A percentile compares a stretch with the other conserved stretches of the same genome.
These are phyloP conservation scores for Aspergillus thermomutatus DNA, from an alignment of 2,329 filamentous ascomycete species.

Conservation along the genomic window DNA sequence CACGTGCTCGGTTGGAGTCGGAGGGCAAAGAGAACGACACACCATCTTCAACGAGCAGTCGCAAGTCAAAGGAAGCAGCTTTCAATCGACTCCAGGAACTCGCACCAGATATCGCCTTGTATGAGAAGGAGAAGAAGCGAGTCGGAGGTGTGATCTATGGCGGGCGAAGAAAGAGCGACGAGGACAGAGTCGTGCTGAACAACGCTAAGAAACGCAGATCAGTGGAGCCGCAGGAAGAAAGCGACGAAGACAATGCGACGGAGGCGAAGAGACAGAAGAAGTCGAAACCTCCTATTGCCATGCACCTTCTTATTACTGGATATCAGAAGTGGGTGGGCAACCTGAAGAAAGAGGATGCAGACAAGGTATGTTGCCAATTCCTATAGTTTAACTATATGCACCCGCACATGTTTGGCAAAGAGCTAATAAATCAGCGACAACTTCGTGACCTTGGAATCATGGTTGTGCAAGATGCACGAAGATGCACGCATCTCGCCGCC, in stretches of 20 bases:
- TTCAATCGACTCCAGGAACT: slow-evolving; percentile 71
- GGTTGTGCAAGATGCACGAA: slow-evolving; percentile 70
- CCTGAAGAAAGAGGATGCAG: slow-evolving; percentile 69
- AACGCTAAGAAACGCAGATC: slow-evolving; percentile 43
- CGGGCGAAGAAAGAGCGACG: slow-evolving; percentile 46
- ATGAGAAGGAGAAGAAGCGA: slow-evolving; percentile 90
- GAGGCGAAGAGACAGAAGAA: slow-evolving; percentile 63
- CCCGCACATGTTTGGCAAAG: neutral
- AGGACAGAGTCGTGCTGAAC: slow-evolving; percentile 32
- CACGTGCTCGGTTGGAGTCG: slow-evolving; percentile 49
- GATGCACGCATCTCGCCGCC: slow-evolving; percentile 82
- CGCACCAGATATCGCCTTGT: slow-evolving; percentile 81
- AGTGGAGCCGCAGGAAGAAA: slow-evolving; percentile 47
- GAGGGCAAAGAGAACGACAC: slow-evolving; percentile 80
- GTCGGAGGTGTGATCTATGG: slow-evolving; percentile 63
- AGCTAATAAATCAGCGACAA: slow-evolving; percentile 57
- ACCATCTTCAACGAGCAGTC: slow-evolving; percentile 69
- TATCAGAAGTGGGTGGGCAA: slow-evolving; percentile 79
- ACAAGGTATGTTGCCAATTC: slow-evolving; percentile 62
- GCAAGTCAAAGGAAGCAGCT: slow-evolving; percentile 85
- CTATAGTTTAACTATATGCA: neutral
- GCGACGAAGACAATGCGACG: slow-evolving; percentile 53
- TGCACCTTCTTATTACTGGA: slow-evolving; percentile 77
- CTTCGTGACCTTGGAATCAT: slow-evolving; percentile 79
- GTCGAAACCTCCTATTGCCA: slow-evolving; percentile 61